Conservation (phyloP, 1,139 yeast species). For the Scheffersomyces insectosa region DNA sequence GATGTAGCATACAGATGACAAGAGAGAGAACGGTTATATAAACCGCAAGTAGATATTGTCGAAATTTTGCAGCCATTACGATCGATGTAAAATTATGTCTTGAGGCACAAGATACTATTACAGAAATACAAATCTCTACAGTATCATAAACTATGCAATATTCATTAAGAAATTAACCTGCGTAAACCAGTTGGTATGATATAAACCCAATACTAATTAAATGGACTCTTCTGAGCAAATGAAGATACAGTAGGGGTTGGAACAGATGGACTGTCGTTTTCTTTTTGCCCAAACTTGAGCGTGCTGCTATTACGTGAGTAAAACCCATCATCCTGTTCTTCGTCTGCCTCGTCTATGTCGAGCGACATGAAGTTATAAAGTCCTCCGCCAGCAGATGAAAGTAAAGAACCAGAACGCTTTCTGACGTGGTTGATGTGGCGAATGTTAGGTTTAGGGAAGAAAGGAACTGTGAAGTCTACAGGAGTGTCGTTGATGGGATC, state of each 20-base stretch:
- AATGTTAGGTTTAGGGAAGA: slow-evolving; percentile 10
- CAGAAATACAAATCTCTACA: no score
- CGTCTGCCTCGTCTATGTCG: slow-evolving; percentile 31
- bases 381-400: slow-evolving; percentile 28
- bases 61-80: no score
- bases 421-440: slow-evolving; percentile 17
- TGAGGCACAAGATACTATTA: no score
- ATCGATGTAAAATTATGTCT: no score
- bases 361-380: slow-evolving; percentile 21
- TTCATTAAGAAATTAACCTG: no score
- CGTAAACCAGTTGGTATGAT: no score
- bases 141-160: no score
- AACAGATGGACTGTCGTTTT: background rate
- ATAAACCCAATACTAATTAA: slow-evolving; percentile 7
- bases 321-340: slow-evolving; percentile 21
- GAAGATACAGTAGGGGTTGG: slow-evolving; percentile 1
- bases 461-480: slow-evolving; percentile 39
- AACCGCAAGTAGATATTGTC: no score
- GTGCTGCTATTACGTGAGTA: background rate
- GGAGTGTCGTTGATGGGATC: slow-evolving; percentile 47
- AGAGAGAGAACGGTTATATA: no score
- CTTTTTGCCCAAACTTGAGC: slow-evolving; percentile 2
- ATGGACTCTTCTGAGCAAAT: slow-evolving; percentile 16
- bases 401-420: slow-evolving; percentile 21
- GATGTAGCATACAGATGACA: no score